Base-by-base conservation (phyloP, 352 stramenopile species). In the Globisporangium barbulae region DNA sequence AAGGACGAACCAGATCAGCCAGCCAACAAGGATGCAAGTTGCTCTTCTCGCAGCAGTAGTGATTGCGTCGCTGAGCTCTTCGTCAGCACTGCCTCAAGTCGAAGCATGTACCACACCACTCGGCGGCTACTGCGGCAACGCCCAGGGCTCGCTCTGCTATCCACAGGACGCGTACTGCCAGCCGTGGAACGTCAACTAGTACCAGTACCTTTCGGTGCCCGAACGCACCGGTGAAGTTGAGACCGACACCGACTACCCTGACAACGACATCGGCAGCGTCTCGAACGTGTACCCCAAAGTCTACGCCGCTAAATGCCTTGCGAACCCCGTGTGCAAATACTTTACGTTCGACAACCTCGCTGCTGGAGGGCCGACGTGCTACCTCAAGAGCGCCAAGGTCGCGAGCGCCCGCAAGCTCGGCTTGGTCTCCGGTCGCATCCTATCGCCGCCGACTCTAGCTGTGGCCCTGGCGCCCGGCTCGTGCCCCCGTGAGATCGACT, bases 281-380 rank as follows among this genome's bases (percentile, higher is more conserved):
- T 28, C 55, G 15, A 52, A 52, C 22, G 35, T 53, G 8, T 21
- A 50, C 5, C 54, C 54, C 4, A 25, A 17, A 21, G 22, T 50
- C 17, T 61, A 35, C 41, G 47, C 30, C 2, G 3, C 12, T 2
- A 57, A 21, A 17, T 57, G 31, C 50, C 28, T 28, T 13, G 35
- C 59, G 10, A 52, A 25, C 8, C 3, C n/a, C 22, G 61, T 30
- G 1, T 76, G 70, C 56, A 39, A 22, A 3, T 57, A 53, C 19
- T 76, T 68, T 54, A 72, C 72, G 21, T 78, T 64, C 8, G 59
- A 69, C 3, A 77, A 74, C 42, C n/a, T 45, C 2, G 61, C 67
- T 10, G 30, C 52, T 0, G 30, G 33, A 1, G 57, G 54, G 9
- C 61, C 64, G 9, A 57, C 63, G 41, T 79, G 72, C 62, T 75